Percentiles rank a stretch among this genome's conserved stretches.
Conservation (phyloP, 306 rosid genomes). For the Acmispon strigosus region DNA sequence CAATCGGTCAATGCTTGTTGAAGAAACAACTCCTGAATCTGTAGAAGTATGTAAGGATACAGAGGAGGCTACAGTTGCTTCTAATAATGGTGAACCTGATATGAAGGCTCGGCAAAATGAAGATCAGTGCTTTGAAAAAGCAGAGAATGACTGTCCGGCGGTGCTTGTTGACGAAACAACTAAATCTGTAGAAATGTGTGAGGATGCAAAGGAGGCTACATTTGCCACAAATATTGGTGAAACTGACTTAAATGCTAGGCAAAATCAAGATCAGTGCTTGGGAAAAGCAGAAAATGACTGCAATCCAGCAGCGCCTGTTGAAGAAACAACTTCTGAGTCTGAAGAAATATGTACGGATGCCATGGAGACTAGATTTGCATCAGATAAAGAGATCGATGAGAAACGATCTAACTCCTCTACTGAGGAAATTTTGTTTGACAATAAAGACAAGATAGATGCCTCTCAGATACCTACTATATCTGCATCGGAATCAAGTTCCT, state of each 20-base stretch:
- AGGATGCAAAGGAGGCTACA: conserved; percentile 24
- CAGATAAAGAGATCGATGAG: conserved; percentile 33
- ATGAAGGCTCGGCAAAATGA: conserved; percentile 31
- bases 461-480: conserved; percentile 36
- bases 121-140: conserved; percentile 26
- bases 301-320: conserved; percentile 26
- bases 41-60: too few species aligned
- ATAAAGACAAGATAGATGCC: conserved; percentile 16
- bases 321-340: conserved; percentile 33
- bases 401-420: conserved; percentile 25
- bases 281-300: conserved; percentile 24
- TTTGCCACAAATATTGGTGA: conserved; percentile 13
- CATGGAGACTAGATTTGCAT: conserved; percentile 31
- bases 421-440: conserved; percentile 33
- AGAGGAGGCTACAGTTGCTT: neutral
- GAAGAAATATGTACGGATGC: conserved; percentile 15
- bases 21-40: too few species aligned
- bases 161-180: conserved; percentile 37
- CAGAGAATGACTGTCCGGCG: conserved; percentile 26
- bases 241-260: conserved; percentile 22
- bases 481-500: conserved; percentile 24
- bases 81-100: conserved; percentile 20
- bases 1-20: neutral
- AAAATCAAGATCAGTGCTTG: conserved; percentile 24
- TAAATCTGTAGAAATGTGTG: conserved; percentile 22